phyloP scores from a whole-genome alignment of 371 early-diverging fungal species.

The Quaeritorhiza haematococci region DNA sequence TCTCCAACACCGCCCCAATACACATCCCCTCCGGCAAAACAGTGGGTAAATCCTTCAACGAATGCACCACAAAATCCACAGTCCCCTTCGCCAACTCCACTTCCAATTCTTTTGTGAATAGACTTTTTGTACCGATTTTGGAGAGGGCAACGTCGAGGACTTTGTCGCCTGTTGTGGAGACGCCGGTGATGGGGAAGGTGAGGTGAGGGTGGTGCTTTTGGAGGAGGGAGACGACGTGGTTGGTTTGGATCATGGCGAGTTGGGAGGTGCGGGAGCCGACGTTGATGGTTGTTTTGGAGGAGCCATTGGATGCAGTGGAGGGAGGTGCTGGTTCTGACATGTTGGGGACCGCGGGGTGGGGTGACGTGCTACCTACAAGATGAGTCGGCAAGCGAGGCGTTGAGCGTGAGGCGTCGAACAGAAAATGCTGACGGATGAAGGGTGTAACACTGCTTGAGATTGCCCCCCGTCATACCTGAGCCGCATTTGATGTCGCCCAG shows the following conservation, averaged over 20 bases:
- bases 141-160: slow-evolving; percentile 77
- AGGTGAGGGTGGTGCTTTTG: slow-evolving; percentile 41
- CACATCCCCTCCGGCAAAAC: slow-evolving; percentile 74
- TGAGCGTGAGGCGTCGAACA: too few species aligned
- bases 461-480: too few species aligned
- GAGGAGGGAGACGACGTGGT: slow-evolving; percentile 63
- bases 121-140: slow-evolving; percentile 86
- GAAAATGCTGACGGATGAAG: too few species aligned
- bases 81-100: slow-evolving; percentile 61
- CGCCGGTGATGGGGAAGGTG: slow-evolving; percentile 59
- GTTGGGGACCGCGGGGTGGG: too few species aligned
- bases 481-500: too few species aligned
- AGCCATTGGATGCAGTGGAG: too few species aligned
- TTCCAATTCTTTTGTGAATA: slow-evolving; percentile 95
- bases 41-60: slow-evolving; percentile 94
- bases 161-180: slow-evolving; percentile 83
- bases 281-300: too few species aligned
- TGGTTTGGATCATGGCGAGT: slow-evolving; percentile 86
- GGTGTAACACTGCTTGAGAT: too few species aligned
- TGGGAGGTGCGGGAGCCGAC: slow-evolving; percentile 87
- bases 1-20: slow-evolving; percentile 75
- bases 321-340: too few species aligned
- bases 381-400: too few species aligned
- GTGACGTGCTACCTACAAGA: too few species aligned
- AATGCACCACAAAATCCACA: slow-evolving; percentile 89